phyloP scores from a whole-genome alignment of 768 basidiomycete genomes.

The Candolleomyces eurysporus region DNA sequence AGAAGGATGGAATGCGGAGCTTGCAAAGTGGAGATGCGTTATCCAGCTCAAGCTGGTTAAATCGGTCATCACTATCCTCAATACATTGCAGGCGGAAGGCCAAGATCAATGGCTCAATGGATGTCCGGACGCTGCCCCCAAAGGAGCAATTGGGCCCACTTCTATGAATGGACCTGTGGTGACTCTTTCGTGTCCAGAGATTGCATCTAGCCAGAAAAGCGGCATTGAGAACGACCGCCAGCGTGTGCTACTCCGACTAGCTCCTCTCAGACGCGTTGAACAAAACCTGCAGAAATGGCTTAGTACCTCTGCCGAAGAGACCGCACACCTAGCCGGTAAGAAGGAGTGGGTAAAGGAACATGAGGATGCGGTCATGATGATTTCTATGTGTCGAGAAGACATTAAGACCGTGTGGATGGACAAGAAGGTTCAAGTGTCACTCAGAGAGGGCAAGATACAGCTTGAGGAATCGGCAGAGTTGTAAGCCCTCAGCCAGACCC shows the following conservation, averaged over 20 bases:
- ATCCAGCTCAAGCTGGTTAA: no score
- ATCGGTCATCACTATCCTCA: no score
- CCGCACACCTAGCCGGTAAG: constrained; percentile 12
- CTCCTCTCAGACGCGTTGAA: constrained; percentile 43
- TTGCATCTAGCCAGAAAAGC: no score
- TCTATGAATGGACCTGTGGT: no score
- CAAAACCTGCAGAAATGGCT: constrained; percentile 35
- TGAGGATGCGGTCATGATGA: constrained; percentile 25
- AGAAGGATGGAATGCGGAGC: no score
- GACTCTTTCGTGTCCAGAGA: no score
- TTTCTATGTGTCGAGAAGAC: constrained; percentile 61
- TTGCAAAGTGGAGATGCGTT: no score
- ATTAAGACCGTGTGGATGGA: constrained; percentile 63
- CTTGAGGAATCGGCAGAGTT: constrained; percentile 64
- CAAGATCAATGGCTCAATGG: no score
- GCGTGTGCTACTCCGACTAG: constrained; percentile 38
- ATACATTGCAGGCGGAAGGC: no score
- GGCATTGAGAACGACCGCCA: neutral
- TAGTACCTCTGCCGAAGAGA: constrained; percentile 37
- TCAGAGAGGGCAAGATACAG: constrained; percentile 45
- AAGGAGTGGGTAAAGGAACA: neutral
- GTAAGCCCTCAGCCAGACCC: constrained; percentile 35
- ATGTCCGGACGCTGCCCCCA: no score
- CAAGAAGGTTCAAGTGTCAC: constrained; percentile 42
- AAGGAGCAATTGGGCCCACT: no score